These are phyloP conservation scores for Leccinum uliginosum DNA, from an alignment of 768 basidiomycete genomes.

Conservation along the genomic window DNA sequence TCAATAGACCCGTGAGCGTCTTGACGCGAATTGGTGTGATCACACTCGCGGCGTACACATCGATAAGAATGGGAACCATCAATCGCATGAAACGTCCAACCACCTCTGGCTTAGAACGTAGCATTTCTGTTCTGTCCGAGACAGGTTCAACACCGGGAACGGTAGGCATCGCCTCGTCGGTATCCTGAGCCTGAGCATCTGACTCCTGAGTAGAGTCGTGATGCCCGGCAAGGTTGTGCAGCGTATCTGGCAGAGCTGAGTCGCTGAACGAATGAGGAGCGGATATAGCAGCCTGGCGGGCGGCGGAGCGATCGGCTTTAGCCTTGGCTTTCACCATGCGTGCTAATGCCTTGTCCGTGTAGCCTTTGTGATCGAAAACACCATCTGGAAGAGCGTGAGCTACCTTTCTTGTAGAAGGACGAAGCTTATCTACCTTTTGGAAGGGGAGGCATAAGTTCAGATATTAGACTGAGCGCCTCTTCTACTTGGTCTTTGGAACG, in stretches of 20 bases:
- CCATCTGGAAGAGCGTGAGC: constrained; percentile 56
- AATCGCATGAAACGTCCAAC: constrained; percentile 84
- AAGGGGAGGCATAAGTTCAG: constrained; percentile 89
- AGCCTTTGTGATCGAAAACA: constrained; percentile 88
- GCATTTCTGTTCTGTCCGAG: constrained; percentile 64
- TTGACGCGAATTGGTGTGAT: constrained; percentile 82
- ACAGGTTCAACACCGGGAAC: constrained; percentile 31
- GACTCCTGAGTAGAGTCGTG: constrained; percentile 29
- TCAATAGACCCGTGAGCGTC: constrained; percentile 81
- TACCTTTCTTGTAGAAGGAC: neutral
- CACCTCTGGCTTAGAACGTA: constrained; percentile 69
- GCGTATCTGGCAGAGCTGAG: constrained; percentile 20
- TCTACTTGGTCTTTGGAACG: constrained; percentile 97
- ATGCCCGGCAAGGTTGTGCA: constrained; percentile 9
- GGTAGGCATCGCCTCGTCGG: constrained; percentile 32
- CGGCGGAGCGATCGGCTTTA: constrained; percentile 74
- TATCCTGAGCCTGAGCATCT: constrained; percentile 41
- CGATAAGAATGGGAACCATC: constrained; percentile 90
- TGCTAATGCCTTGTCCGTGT: constrained; percentile 80
- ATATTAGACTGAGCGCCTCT: constrained; percentile 83
- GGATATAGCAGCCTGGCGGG: constrained; percentile 47
- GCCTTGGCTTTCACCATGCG: constrained; percentile 78
- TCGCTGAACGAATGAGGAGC: constrained; percentile 28
- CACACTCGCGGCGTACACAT: constrained; percentile 99
- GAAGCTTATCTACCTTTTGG: constrained; percentile 64